Evolutionary conservation across 192 early-diverging fungal genomes (phyloP).

Genomic region (Linnemannia schmuckeri): DNA sequence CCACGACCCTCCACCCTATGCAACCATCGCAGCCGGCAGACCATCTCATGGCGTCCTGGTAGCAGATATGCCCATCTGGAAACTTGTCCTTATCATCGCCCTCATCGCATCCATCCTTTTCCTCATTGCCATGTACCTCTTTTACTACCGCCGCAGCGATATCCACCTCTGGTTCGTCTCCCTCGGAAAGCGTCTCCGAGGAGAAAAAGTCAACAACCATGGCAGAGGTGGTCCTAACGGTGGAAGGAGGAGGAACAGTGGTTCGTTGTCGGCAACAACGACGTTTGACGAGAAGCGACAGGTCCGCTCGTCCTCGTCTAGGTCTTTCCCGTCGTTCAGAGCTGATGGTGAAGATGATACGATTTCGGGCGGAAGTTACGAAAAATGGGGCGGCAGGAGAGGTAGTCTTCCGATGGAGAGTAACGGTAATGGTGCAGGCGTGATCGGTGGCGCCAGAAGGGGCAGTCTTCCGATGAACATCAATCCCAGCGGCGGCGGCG

Average conservation of each 20-base stretch:
- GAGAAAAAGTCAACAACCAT: background rate
- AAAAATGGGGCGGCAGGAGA: background rate
- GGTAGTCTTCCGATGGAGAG: background rate
- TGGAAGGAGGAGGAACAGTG: background rate
- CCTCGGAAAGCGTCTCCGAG: background rate
- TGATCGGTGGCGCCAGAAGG: background rate
- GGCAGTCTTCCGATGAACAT: background rate
- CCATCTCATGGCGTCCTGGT: background rate
- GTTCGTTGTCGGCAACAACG: background rate
- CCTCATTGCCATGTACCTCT: background rate
- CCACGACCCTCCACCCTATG: constrained; percentile 57
- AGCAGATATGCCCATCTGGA: background rate
- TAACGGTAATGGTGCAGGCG: no score
- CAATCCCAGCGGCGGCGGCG: background rate
- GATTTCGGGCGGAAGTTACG: background rate
- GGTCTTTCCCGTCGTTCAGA: background rate
- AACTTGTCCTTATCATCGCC: background rate
- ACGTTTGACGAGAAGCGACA: background rate
- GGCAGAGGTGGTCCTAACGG: background rate
- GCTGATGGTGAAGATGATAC: background rate
- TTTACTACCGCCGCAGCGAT: constrained; percentile 1
- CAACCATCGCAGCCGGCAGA: constrained; percentile 50
- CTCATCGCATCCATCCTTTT: background rate
- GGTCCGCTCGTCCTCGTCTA: background rate
- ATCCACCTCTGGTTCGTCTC: background rate